Evolutionary conservation across 106 monocot genomes (phyloP).

Genomic region (Dendrobium chrysotoxum): DNA sequence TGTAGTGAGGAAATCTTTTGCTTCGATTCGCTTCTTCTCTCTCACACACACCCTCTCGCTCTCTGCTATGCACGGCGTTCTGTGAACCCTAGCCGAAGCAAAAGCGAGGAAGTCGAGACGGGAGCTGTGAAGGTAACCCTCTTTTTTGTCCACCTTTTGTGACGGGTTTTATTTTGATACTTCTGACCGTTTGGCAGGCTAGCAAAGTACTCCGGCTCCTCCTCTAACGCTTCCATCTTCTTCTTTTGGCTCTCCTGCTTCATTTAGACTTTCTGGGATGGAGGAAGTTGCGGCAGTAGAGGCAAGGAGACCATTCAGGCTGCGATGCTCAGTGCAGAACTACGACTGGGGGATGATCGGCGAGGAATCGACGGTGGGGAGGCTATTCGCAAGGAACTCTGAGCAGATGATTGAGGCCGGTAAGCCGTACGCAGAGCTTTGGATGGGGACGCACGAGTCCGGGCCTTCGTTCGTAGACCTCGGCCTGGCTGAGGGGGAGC

Average conservation of each 20-base stretch:
- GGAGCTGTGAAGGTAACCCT: too few species aligned
- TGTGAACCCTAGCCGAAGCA: too few species aligned
- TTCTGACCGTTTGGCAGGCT: too few species aligned
- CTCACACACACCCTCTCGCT: too few species aligned
- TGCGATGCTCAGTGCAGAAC: constrained; percentile 71
- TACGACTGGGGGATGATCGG: constrained; percentile 85
- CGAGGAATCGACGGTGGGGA: constrained; percentile 51
- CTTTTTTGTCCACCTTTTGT: too few species aligned
- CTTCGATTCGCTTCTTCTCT: too few species aligned
- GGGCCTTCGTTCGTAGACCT: constrained; percentile 53
- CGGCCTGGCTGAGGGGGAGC: background rate
- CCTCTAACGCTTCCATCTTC: background rate
- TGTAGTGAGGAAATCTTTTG: too few species aligned
- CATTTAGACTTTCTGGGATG: background rate
- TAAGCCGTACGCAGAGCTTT: constrained; percentile 81
- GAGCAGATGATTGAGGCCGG: constrained; percentile 19
- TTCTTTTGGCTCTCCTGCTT: background rate
- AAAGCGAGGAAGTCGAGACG: too few species aligned
- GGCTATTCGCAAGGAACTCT: constrained; percentile 44
- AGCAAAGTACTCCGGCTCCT: too few species aligned
- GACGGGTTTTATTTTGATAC: too few species aligned
- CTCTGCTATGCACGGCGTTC: too few species aligned
- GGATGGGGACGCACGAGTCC: constrained; percentile 92
- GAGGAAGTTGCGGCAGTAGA: background rate
- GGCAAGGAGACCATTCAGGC: constrained; percentile 9